These are phyloP conservation scores for Phlebopus sp. DNA, from an alignment of 1,284 basidiomycete genomes.

Conservation along the genomic window DNA sequence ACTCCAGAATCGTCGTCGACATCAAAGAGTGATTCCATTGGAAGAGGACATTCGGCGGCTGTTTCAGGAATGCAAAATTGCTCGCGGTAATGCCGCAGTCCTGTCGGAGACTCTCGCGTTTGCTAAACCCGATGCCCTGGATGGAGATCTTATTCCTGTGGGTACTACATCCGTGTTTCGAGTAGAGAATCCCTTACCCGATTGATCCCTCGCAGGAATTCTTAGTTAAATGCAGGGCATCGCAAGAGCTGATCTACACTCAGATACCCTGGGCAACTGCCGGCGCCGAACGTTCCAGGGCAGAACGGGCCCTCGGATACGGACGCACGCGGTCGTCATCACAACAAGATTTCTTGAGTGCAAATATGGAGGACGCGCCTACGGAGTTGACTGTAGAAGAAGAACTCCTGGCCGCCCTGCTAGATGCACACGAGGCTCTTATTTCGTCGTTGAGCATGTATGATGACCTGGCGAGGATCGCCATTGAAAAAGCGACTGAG, in stretches of 20 bases:
- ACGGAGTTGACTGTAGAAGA: slow-evolving; percentile 56
- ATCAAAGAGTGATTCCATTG: slow-evolving; percentile 59
- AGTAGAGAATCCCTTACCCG: neutral
- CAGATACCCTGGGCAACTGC: slow-evolving; percentile 81
- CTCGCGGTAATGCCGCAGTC: slow-evolving; percentile 65
- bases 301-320: slow-evolving; percentile 19
- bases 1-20: slow-evolving; percentile 15
- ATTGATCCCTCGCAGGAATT: slow-evolving; percentile 55
- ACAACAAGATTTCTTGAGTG: slow-evolving; percentile 17
- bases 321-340: slow-evolving; percentile 23
- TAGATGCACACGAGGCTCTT: slow-evolving; percentile 62
- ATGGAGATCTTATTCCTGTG: slow-evolving; percentile 62
- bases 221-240: slow-evolving; percentile 63
- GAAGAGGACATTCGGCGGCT: slow-evolving; percentile 77
- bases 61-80: slow-evolving; percentile 77
- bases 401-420: slow-evolving; percentile 58
- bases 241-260: slow-evolving; percentile 70
- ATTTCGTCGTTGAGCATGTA: slow-evolving; percentile 46
- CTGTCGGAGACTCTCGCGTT: slow-evolving; percentile 63
- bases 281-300: slow-evolving; percentile 62
- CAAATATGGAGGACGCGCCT: slow-evolving; percentile 33
- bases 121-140: slow-evolving; percentile 63
- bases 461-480: slow-evolving; percentile 68
- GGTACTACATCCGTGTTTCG: slow-evolving; percentile 15
- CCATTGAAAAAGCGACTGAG: slow-evolving; percentile 57